Conservation (phyloP, 2,329 filamentous ascomycete genomes). For the Ophiostoma quercus region DNA sequence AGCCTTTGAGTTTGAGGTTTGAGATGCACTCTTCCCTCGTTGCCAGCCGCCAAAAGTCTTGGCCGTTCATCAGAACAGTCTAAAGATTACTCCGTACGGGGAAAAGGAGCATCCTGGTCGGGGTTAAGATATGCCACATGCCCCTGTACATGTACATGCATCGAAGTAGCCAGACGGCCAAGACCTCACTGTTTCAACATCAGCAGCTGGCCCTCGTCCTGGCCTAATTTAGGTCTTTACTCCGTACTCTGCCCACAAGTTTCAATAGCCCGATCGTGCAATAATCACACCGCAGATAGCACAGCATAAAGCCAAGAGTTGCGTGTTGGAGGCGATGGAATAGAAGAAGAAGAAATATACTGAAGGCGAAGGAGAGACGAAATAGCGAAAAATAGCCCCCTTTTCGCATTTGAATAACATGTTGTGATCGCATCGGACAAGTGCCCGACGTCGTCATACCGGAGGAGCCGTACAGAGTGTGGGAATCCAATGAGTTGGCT, state of each 20-base stretch:
- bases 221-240: conserved; percentile 2
- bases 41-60: background rate
- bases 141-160: background rate
- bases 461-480: background rate
- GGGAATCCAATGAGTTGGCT: background rate
- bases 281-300: background rate
- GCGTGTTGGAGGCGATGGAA: background rate
- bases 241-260: background rate
- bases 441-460: background rate
- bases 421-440: background rate
- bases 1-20: background rate
- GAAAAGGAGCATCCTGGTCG: background rate
- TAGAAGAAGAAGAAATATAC: background rate
- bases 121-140: conserved; percentile 4
- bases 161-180: background rate
- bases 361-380: background rate
- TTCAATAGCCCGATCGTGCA: background rate
- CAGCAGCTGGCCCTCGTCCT: background rate
- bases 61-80: background rate
- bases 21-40: background rate
- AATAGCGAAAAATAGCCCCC: background rate
- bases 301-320: conserved; percentile 3
- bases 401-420: background rate
- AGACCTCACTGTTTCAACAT: background rate
- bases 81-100: background rate